Evolutionary conservation across 2,329 filamentous ascomycete genomes (phyloP), one percentile per base, ranked within the genome.

Genomic region (Colletotrichum sansevieriae): DNA sequence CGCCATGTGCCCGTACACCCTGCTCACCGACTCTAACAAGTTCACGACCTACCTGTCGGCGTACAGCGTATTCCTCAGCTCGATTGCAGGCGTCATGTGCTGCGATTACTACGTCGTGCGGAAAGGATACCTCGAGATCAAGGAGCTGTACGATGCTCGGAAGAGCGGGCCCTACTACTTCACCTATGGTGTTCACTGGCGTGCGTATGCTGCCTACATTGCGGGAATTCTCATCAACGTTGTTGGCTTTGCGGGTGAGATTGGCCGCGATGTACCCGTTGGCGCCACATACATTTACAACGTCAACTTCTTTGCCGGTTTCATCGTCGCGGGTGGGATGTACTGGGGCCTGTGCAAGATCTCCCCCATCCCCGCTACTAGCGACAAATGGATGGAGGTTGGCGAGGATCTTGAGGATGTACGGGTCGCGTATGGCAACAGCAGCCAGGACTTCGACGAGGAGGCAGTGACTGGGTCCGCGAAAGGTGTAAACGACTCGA

Each of bases 31-130:
- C 51, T 88, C 88, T 51, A 97, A 95, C 83, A 90, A 91, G 79
- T 97, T 97, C 82, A 96, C 93, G 0, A 97, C 93, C 3, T 97
- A 97, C 76, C 88, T 98, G 1, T 96, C 92, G 1, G 92, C 95
- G 1, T 97, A 97, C 83, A 94, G 92, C 3, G 94, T 98, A 65
- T 98, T 98, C 81, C 86, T 98, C n/a, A 95, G 92, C 68, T 94
- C 92, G 49, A 97, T 98, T 71, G 94, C 93, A 0, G 95, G 95
- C n/a, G 93, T 97, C 71, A 96, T 97, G 82, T 84, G 94, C 69
- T 88, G 86, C 73, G 95, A 98, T 79, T 98, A 98, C 83, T 98
- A 97, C 79, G 71, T 92, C 64, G 92, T 97, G 5, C 91, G 95
- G 66, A 90, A 87, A 67, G 95, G 95, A 5, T 97, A 94, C 77